A percentile compares a stretch with the other conserved stretches of the same genome.
Evolutionary conservation across 805 yeast genomes (phyloP).

Genomic region (Maudiozyma barnettii): DNA sequence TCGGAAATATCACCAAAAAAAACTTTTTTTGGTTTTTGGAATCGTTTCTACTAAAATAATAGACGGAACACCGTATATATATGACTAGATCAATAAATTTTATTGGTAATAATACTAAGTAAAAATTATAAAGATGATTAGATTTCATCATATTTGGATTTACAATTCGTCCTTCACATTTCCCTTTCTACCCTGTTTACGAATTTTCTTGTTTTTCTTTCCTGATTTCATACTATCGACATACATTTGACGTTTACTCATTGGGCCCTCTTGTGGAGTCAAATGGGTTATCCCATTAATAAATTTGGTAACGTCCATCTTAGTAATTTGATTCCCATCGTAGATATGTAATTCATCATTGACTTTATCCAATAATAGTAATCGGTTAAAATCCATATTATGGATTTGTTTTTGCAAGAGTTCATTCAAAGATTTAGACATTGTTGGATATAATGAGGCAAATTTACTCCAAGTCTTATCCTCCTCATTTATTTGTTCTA

Average conservation of each 20-base stretch:
- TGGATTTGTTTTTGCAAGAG: constrained; percentile 8
- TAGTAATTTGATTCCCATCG: constrained; percentile 15
- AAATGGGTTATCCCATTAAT: constrained; percentile 10
- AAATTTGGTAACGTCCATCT: constrained; percentile 18
- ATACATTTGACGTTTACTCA: constrained; percentile 18
- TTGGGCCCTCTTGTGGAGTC: constrained; percentile 28
- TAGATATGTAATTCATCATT: constrained; percentile 14
- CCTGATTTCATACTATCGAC: constrained; percentile 16
- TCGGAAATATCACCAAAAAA: too few species aligned
- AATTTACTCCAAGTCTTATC: not conserved
- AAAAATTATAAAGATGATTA: too few species aligned
- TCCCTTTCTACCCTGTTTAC: too few species aligned
- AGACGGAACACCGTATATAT: too few species aligned
- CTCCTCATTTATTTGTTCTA: not conserved
- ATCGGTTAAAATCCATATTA: constrained; percentile 10
- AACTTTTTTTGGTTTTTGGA: too few species aligned
- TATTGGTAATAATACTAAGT: too few species aligned
- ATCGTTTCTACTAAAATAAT: too few species aligned
- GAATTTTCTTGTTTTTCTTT: constrained; percentile 5
- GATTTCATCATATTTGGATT: too few species aligned
- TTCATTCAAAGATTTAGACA: constrained; percentile 10
- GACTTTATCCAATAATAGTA: constrained; percentile 18
- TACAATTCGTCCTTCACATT: too few species aligned
- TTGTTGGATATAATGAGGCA: constrained; percentile 17
- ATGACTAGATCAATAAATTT: too few species aligned